phyloP scores from a whole-genome alignment of 2,329 filamentous ascomycete genomes.

The Tolypocladium nubicola region DNA sequence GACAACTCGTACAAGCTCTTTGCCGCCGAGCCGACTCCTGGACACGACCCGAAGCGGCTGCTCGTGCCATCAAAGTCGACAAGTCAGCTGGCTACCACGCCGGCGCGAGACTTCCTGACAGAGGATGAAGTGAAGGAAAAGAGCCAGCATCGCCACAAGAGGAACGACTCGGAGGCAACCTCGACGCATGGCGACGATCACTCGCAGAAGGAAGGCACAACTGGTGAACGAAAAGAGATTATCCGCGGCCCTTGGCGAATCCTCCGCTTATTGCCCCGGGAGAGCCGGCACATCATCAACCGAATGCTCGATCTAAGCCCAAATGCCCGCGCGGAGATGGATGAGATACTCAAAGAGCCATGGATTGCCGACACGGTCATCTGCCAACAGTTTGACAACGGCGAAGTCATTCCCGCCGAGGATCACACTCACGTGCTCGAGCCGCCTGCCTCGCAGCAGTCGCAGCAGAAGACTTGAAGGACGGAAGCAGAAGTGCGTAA shows the following conservation, averaged over 20 bases:
- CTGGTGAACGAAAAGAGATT: conserved; percentile 54
- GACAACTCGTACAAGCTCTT: conserved; percentile 96
- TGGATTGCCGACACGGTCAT: conserved; percentile 84
- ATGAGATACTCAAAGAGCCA: conserved; percentile 75
- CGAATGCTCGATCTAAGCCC: conserved; percentile 89
- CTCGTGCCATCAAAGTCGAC: conserved; percentile 34
- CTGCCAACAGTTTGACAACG: conserved; percentile 65
- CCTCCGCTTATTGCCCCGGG: conserved; percentile 74
- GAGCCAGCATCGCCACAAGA: conserved; percentile 6
- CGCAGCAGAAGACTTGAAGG: conserved; percentile 10
- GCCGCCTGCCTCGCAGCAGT: conserved; percentile 43
- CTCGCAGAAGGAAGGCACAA: conserved; percentile 4
- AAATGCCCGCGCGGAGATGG: conserved; percentile 69
- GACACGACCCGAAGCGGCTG: conserved; percentile 48
- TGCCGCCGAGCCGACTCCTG: conserved; percentile 71
- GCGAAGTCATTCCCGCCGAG: conserved; percentile 58
- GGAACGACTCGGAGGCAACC: conserved; percentile 2
- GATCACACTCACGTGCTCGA: conserved; percentile 82
- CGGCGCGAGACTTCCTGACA: conserved; percentile 26
- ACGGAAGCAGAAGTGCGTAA: background rate
- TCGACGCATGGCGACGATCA: conserved; percentile 4
- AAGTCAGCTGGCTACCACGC: conserved; percentile 28
- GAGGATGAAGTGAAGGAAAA: conserved; percentile 21
- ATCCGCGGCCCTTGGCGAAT: conserved; percentile 92
- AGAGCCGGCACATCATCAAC: conserved; percentile 81